Base-by-base conservation (phyloP, 139 green algal genomes). In the Klebsormidium nitens region DNA sequence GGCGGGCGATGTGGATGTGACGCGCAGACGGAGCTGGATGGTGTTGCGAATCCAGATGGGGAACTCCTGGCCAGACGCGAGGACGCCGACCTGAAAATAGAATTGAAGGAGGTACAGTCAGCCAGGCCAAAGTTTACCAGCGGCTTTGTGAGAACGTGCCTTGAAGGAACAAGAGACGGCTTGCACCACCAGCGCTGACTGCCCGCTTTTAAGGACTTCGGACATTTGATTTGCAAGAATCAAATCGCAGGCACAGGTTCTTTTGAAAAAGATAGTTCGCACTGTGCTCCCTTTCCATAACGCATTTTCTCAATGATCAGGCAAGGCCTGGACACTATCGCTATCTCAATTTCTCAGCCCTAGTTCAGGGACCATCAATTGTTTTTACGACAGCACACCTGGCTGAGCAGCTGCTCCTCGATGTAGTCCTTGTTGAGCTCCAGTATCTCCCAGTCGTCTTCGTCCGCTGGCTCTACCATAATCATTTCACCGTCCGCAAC, bases 381-480 rank as follows among this genome's bases (percentile, higher is more conserved):
- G n/a, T n/a, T n/a, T n/a, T n/a, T n/a, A n/a, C n/a, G n/a, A 31
- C 6, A 71, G 11, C 66, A 28, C n/a, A 77, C 70, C 59, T 79
- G 72, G 11, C 66, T 69, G 34, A 92, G 79, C 63, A 95, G 62
- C 39, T 82, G 69, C n/a, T 88, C 78, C 55, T 96, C 90, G 56
- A 96, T 66, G 38, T 84, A 82, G 1, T 77, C 85, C 1, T 82
- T 85, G 65, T 94, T 91, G 34, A 85, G 64, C 68, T 95, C 85
- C 57, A 95, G 70, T 42, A 94, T 59, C 75, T 96, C 90, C 90
- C 90, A 96, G 74, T 96, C 90, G 66, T 89, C 87, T 14, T 65
- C 48, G 14, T 47, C 75, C 36, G 78, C 79, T 0, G 86, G 86
- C 38, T 91, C 87, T 3, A 91, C 66, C 11, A 52, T 75, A 17